Conservation (phyloP, 164 flowering plant species). For the Malania oleifera region DNA sequence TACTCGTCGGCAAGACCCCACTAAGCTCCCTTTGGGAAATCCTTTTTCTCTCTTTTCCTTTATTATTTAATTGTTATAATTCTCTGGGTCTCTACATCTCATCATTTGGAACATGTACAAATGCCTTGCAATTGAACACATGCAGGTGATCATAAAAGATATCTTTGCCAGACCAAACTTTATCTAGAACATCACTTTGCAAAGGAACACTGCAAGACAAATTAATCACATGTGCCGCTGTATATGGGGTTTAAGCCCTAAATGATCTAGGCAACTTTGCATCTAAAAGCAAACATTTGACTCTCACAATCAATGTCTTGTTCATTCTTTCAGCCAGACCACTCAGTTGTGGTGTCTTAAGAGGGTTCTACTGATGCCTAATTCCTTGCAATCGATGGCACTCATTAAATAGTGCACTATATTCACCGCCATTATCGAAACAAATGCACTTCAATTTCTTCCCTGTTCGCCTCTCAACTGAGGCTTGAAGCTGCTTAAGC, state of each 20-base stretch:
- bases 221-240: not conserved
- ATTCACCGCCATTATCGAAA: not conserved
- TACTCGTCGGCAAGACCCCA: no score
- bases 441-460: not conserved
- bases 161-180: no score
- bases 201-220: no score
- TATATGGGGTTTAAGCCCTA: not conserved
- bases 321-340: not conserved
- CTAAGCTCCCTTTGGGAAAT: no score
- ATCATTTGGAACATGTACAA: no score
- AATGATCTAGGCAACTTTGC: not conserved
- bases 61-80: no score
- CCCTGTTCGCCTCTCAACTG: not conserved
- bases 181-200: no score
- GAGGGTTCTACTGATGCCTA: not conserved
- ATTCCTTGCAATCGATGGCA: not conserved
- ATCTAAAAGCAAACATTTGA: not conserved
- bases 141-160: no score
- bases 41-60: no score
- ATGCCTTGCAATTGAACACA: no score
- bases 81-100: no score
- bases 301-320: not conserved
- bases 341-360: not conserved
- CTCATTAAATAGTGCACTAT: not conserved
- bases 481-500: not conserved